These are phyloP conservation scores for Ophiognomonia clavigignenti-juglandacearum DNA, from an alignment of 2,329 filamentous ascomycete genomes.

Conservation along the genomic window DNA sequence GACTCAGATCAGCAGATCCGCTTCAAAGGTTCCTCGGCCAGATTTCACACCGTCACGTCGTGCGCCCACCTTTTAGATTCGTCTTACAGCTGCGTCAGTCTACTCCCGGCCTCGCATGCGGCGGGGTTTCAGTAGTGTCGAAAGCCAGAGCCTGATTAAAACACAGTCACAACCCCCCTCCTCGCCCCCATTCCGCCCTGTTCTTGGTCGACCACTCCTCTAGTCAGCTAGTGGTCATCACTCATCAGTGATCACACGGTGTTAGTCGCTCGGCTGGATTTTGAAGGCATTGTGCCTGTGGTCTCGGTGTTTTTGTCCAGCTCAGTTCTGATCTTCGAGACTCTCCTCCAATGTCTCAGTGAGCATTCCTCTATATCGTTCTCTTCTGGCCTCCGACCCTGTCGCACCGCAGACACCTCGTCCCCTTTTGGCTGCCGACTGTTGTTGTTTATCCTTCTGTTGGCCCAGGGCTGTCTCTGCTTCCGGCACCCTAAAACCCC, in stretches of 20 bases:
- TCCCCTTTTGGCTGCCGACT: background rate
- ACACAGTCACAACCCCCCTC: constrained; percentile 9
- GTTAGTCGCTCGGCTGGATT: background rate
- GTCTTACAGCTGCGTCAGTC: background rate
- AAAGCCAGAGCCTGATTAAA: background rate
- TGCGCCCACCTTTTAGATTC: constrained; percentile 2
- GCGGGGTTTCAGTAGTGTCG: background rate
- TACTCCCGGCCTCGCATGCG: constrained; percentile 7
- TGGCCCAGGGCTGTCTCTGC: background rate
- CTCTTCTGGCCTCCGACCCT: background rate
- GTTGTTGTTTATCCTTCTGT: background rate
- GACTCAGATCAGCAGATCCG: constrained; percentile 7
- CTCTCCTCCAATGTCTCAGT: constrained; percentile 29
- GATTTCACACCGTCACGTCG: constrained; percentile 3
- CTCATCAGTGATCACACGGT: constrained; percentile 6
- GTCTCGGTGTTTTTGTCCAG: constrained; percentile 43
- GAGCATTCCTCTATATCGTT: constrained; percentile 20
- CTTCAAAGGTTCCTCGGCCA: background rate
- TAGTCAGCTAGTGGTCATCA: too few relatives aligned
- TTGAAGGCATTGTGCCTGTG: constrained; percentile 27
- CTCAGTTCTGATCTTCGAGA: constrained; percentile 20
- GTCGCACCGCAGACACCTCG: background rate
- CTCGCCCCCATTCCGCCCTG: too few relatives aligned
- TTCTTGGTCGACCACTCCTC: constrained; percentile 5
- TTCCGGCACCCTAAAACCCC: background rate